Percentiles rank a stretch among this genome's conserved stretches.
Conservation (phyloP, 768 basidiomycete species). For the Melanogaster broomeanus region DNA sequence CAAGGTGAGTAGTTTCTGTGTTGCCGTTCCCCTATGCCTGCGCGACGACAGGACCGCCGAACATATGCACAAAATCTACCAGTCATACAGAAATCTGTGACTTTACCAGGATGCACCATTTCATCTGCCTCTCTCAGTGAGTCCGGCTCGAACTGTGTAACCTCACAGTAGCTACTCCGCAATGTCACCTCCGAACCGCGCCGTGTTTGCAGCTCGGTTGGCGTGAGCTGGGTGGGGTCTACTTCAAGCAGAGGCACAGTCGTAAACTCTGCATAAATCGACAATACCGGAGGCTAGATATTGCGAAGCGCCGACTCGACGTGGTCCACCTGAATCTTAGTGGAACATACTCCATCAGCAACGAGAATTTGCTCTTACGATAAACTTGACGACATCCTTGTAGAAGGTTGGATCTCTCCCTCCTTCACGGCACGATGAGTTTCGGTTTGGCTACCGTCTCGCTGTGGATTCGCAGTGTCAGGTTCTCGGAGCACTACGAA, state of each 20-base stretch:
- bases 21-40: neutral
- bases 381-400: neutral
- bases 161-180: neutral
- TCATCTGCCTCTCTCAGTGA: neutral
- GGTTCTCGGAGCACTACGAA: neutral
- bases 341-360: neutral
- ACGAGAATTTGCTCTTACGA: neutral
- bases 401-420: neutral
- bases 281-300: neutral
- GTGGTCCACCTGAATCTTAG: neutral
- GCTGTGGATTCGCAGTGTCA: neutral
- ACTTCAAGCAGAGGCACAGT: neutral
- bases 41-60: neutral
- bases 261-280: neutral
- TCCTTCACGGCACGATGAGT: neutral
- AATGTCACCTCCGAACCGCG: neutral
- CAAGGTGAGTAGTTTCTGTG: neutral
- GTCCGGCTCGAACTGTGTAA: neutral
- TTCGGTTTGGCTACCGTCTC: neutral
- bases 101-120: neutral
- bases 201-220: neutral
- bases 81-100: neutral
- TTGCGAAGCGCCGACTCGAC: neutral
- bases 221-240: neutral
- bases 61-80: neutral